These are phyloP conservation scores for Carex scoparia DNA, from an alignment of 176 grass and related monocot species.

Conservation along the genomic window DNA sequence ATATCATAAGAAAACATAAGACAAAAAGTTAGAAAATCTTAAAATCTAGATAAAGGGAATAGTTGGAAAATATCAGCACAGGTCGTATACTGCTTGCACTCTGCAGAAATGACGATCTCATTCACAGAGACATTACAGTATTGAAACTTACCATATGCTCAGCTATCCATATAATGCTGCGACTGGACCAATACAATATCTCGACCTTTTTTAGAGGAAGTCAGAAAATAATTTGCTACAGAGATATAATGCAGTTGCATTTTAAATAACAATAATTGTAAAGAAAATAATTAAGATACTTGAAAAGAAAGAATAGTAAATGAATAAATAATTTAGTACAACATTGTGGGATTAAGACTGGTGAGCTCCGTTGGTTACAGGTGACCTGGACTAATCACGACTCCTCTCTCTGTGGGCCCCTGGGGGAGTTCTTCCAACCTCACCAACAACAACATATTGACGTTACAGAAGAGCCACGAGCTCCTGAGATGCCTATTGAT, in stretches of 20 bases:
- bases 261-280: background rate
- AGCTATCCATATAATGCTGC: background rate
- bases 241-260: background rate
- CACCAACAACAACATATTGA: background rate
- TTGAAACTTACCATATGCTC: background rate
- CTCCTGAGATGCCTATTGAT: background rate
- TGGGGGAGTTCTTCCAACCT: conserved; percentile 27
- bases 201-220: background rate
- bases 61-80: background rate
- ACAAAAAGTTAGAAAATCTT: background rate
- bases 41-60: background rate
- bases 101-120: background rate
- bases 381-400: conserved; percentile 10
- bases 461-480: background rate
- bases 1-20: background rate
- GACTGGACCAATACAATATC: background rate
- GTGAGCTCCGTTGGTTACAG: background rate
- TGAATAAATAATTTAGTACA: background rate
- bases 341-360: background rate
- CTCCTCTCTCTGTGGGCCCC: conserved; percentile 16
- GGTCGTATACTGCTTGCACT: background rate
- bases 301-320: background rate
- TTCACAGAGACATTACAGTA: background rate
- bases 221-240: background rate
- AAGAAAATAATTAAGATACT: background rate